These are phyloP conservation scores for Fusarium sp. DNA, from an alignment of 2,329 filamentous ascomycete genomes.

Conservation along the genomic window DNA sequence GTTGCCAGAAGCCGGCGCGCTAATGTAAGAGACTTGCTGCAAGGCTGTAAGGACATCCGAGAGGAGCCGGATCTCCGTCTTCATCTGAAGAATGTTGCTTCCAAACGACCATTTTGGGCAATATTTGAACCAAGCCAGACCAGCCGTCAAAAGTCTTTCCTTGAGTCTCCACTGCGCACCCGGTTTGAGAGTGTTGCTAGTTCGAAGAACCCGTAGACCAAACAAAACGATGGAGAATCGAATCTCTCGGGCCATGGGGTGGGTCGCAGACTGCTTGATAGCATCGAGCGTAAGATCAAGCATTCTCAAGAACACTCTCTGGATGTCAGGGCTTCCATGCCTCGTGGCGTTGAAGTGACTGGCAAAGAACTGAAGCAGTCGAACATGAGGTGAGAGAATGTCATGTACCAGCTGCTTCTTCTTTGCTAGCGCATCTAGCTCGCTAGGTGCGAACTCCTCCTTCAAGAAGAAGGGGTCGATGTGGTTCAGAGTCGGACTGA, in stretches of 20 bases:
- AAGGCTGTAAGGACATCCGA: constrained; percentile 79
- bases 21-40: constrained; percentile 72
- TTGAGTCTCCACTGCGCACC: constrained; percentile 84
- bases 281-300: constrained; percentile 83
- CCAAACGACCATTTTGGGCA: constrained; percentile 94
- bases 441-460: constrained; percentile 93
- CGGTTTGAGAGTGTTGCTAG: constrained; percentile 74
- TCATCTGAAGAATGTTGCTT: constrained; percentile 91
- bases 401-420: constrained; percentile 85
- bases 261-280: constrained; percentile 76
- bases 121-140: constrained; percentile 87
- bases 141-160: constrained; percentile 88
- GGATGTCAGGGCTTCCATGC: constrained; percentile 84
- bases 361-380: constrained; percentile 86
- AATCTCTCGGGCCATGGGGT: constrained; percentile 92
- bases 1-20: constrained; percentile 62
- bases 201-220: constrained; percentile 80
- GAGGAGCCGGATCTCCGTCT: constrained; percentile 88
- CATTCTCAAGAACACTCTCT: constrained; percentile 84
- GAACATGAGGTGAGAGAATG: constrained; percentile 86
- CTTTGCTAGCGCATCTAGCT: constrained; percentile 79
- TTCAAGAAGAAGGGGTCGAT: constrained; percentile 90
- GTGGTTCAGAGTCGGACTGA: constrained; percentile 79
- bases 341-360: constrained; percentile 96
- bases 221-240: constrained; percentile 90